Evolutionary conservation across 2,329 filamentous ascomycete species (phyloP).

Genomic region (Pestalotiopsis sp.): DNA sequence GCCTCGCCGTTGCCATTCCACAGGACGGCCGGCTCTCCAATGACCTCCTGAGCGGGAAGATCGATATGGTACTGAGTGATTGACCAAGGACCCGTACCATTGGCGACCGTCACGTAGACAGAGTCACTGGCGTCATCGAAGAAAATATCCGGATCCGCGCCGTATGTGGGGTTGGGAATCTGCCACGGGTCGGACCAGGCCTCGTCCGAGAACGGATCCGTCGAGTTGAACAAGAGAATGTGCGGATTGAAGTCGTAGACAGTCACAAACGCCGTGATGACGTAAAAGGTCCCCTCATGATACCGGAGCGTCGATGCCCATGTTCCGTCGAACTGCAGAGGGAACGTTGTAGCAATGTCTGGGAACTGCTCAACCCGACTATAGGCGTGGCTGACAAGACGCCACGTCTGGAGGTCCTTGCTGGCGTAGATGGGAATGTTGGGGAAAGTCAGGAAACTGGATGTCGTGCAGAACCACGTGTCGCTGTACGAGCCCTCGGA

Average conservation of each 20-base stretch:
- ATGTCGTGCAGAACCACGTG: constrained; percentile 55
- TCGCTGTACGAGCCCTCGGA: constrained; percentile 32
- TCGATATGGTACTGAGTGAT: constrained; percentile 24
- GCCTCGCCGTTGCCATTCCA: constrained; percentile 48
- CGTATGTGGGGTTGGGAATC: constrained; percentile 31
- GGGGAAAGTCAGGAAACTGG: constrained; percentile 55
- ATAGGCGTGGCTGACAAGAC: constrained; percentile 39
- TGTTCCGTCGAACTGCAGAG: constrained; percentile 33
- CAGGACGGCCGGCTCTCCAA: constrained; percentile 34
- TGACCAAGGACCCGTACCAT: not conserved
- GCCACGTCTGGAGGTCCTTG: constrained; percentile 55
- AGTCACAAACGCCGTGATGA: constrained; percentile 33
- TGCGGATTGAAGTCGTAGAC: constrained; percentile 11
- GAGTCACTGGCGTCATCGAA: constrained; percentile 39
- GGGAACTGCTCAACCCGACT: constrained; percentile 43
- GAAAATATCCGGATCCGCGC: constrained; percentile 45
- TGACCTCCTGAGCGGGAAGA: constrained; percentile 34
- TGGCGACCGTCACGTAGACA: constrained; percentile 36
- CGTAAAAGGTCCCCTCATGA: constrained; percentile 32
- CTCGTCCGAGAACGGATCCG: constrained; percentile 39
- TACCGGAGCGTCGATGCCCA: constrained; percentile 36
- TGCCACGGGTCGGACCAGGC: constrained; percentile 44
- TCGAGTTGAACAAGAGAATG: constrained; percentile 38
- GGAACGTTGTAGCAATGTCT: constrained; percentile 29
- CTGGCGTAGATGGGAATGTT: constrained; percentile 55